phyloP scores from a whole-genome alignment of 2,329 filamentous ascomycete genomes.

The Alternaria sp. region DNA sequence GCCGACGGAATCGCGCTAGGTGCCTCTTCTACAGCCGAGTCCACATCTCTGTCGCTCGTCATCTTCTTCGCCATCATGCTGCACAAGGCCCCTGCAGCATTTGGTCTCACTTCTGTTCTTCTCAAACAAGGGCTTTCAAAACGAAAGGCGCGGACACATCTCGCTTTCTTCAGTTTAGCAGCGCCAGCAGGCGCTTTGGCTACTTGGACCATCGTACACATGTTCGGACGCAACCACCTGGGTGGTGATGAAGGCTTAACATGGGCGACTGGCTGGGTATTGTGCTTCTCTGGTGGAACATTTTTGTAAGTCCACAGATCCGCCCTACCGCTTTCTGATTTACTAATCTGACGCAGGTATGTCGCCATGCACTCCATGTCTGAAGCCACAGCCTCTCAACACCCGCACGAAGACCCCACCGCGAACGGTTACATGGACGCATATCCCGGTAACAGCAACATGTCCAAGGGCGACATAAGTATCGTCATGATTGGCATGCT shows the following conservation, averaged over 20 bases:
- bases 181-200: slow-evolving; percentile 83
- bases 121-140: slow-evolving; percentile 92
- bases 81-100: slow-evolving; percentile 94
- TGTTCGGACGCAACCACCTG: slow-evolving; percentile 69
- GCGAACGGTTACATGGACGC: slow-evolving; percentile 60
- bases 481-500: slow-evolving; percentile 76
- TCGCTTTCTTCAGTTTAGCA: slow-evolving; percentile 89
- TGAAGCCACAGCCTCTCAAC: slow-evolving; percentile 62
- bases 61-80: slow-evolving; percentile 97
- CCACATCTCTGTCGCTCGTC: slow-evolving; percentile 77
- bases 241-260: slow-evolving; percentile 67
- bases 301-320: slow-evolving; percentile 74
- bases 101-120: slow-evolving; percentile 88
- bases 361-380: slow-evolving; percentile 99
- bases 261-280: slow-evolving; percentile 90
- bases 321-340: neutral
- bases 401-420: slow-evolving; percentile 43
- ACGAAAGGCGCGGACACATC: slow-evolving; percentile 79
- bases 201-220: slow-evolving; percentile 80
- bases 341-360: slow-evolving; percentile 64
- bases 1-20: slow-evolving; percentile 96
- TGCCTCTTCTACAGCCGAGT: slow-evolving; percentile 71
- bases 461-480: slow-evolving; percentile 62
- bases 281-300: slow-evolving; percentile 95
- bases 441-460: slow-evolving; percentile 60